These are phyloP conservation scores for Rasamsonia emersonii DNA, from an alignment of 2,329 filamentous ascomycete species.

Conservation along the genomic window DNA sequence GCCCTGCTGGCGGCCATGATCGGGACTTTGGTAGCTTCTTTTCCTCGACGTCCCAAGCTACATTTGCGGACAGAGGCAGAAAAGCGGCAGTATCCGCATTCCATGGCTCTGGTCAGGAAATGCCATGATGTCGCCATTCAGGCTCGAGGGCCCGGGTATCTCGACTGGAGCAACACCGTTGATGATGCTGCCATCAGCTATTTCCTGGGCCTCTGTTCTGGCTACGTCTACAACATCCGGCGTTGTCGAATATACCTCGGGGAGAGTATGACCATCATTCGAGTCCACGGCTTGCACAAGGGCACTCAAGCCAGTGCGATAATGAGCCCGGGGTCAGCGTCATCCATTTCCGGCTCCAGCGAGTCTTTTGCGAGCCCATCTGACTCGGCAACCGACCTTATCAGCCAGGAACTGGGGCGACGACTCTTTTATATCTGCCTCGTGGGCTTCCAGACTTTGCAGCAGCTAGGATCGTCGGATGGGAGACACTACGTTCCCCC, in stretches of 20 bases:
- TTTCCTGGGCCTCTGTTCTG: conserved; percentile 32
- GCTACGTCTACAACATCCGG: conserved; percentile 31
- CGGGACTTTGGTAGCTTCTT: conserved; percentile 35
- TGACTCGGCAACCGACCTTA: conserved; percentile 19
- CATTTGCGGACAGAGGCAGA: conserved; percentile 31
- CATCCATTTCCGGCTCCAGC: conserved; percentile 10
- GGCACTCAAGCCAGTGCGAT: conserved; percentile 10
- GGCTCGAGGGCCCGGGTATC: conserved; percentile 36
- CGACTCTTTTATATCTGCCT: conserved; percentile 76
- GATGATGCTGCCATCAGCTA: conserved; percentile 40
- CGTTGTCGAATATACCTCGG: conserved; percentile 35
- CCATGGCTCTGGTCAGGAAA: conserved; percentile 33
- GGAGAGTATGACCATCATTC: conserved; percentile 35
- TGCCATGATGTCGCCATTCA: conserved; percentile 37
- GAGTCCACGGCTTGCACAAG: conserved; percentile 31
- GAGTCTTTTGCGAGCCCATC: conserved; percentile 15
- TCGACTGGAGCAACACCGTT: conserved; percentile 33
- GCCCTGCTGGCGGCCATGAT: conserved; percentile 39
- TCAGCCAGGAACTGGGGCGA: conserved; percentile 42
- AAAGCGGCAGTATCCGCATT: conserved; percentile 32
- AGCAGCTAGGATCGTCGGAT: conserved; percentile 65
- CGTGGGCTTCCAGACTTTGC: conserved; percentile 66
- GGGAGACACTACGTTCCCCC: conserved; percentile 68
- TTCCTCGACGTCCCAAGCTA: conserved; percentile 35
- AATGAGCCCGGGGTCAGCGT: conserved; percentile 13